phyloP scores from a whole-genome alignment of 495 filamentous ascomycete genomes.

The Letharia columbiana region DNA sequence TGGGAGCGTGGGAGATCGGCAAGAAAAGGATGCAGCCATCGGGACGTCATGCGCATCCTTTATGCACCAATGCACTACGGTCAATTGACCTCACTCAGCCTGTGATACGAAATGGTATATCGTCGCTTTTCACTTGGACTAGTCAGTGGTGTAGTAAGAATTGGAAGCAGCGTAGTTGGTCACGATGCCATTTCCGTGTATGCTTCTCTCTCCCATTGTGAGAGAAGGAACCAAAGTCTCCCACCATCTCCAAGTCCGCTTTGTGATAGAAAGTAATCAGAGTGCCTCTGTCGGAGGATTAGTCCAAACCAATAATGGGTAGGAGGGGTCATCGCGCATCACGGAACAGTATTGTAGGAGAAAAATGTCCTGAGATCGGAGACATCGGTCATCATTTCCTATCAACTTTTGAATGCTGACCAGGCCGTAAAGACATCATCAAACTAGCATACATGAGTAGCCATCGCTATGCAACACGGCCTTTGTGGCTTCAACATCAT shows the following conservation, averaged over 20 bases:
- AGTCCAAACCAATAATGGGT: not conserved
- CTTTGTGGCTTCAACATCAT: not conserved
- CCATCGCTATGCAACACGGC: conserved; percentile 21
- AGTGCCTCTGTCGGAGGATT: not conserved
- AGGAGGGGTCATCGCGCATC: not conserved
- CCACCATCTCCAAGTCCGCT: not conserved
- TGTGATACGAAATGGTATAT: too few relatives aligned
- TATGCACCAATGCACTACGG: not conserved
- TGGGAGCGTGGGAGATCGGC: not conserved
- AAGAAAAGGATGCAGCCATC: not conserved
- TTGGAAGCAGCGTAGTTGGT: not conserved
- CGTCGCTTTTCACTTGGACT: too few relatives aligned
- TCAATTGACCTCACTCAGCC: not conserved
- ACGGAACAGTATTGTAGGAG: not conserved
- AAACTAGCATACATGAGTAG: conserved; percentile 10
- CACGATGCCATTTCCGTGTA: not conserved
- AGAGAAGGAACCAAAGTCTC: not conserved
- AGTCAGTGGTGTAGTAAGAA: too few relatives aligned
- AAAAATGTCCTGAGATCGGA: not conserved
- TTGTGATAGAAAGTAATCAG: not conserved
- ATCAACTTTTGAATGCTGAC: conserved; percentile 16
- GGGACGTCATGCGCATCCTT: not conserved
- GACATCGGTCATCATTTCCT: conserved; percentile 1
- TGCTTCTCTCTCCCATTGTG: not conserved
- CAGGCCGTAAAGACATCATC: conserved; percentile 15